Conservation (phyloP, 2,329 filamentous ascomycete species). For the Rutstroemia sp. region DNA sequence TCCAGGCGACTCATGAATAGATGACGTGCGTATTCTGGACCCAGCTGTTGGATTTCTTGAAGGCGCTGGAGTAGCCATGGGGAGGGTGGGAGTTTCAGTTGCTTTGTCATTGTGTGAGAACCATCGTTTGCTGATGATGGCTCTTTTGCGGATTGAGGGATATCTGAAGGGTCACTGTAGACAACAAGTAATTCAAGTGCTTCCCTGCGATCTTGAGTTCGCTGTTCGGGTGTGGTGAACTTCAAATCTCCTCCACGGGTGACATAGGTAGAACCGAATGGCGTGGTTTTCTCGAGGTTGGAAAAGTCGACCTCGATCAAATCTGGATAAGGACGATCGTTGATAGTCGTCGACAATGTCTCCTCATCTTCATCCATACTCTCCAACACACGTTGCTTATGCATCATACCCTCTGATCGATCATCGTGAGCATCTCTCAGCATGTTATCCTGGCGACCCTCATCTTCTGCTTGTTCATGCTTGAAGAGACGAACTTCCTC, state of each 20-base stretch:
- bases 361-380: conserved; percentile 46
- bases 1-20: conserved; percentile 11
- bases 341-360: conserved; percentile 28
- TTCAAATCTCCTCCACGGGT: conserved; percentile 46
- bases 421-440: conserved; percentile 66
- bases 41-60: conserved; percentile 25
- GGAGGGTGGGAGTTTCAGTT: conserved; percentile 21
- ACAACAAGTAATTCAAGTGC: conserved; percentile 49
- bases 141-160: conserved; percentile 29
- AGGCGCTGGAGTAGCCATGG: conserved; percentile 26
- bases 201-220: conserved; percentile 48
- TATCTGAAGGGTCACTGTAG: conserved; percentile 29
- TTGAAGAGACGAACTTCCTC: conserved; percentile 63
- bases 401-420: conserved; percentile 63
- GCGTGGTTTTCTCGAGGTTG: conserved; percentile 26
- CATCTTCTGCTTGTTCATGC: conserved; percentile 64
- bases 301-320: conserved; percentile 41
- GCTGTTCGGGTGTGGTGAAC: conserved; percentile 49
- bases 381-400: conserved; percentile 45
- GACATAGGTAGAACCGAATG: conserved; percentile 41
- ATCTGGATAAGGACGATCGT: conserved; percentile 45
- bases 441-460: conserved; percentile 59
- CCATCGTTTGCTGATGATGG: conserved; percentile 15
- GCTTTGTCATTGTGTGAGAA: conserved; percentile 8
- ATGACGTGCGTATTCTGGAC: conserved; percentile 21